Percentiles rank a stretch among this genome's conserved stretches.
Conservation (phyloP, 768 basidiomycete genomes). For the Lentinula sp. region DNA sequence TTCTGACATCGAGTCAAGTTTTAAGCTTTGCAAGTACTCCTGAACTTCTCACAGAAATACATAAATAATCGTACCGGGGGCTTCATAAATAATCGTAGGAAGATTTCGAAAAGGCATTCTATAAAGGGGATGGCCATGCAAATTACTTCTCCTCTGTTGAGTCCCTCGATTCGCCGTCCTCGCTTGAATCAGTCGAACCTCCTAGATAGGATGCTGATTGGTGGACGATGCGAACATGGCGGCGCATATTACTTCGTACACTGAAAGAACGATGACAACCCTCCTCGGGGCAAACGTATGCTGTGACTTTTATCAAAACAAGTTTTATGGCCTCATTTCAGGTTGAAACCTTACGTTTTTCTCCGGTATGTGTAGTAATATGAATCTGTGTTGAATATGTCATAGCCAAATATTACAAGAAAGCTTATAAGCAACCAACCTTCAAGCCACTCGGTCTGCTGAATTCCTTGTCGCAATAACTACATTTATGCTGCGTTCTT, state of each 20-base stretch:
- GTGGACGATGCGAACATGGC: slow-evolving; percentile 52
- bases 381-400: slow-evolving; percentile 37
- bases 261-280: slow-evolving; percentile 64
- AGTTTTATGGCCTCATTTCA: slow-evolving; percentile 9
- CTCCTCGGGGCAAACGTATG: slow-evolving; percentile 54
- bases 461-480: slow-evolving; percentile 51
- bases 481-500: slow-evolving; percentile 41
- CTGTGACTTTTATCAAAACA: slow-evolving; percentile 24
- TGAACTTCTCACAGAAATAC: too few species aligned
- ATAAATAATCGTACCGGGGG: too few species aligned
- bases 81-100: too few species aligned
- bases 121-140: not conserved
- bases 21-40: too few species aligned
- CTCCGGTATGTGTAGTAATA: slow-evolving; percentile 55
- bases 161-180: slow-evolving; percentile 8
- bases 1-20: too few species aligned
- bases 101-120: too few species aligned
- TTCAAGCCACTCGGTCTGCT: slow-evolving; percentile 56
- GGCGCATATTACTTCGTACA: slow-evolving; percentile 66
- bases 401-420: not conserved
- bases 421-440: slow-evolving; percentile 21
- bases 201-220: slow-evolving; percentile 11
- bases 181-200: slow-evolving; percentile 8
- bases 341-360: slow-evolving; percentile 41
- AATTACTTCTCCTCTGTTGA: not conserved